A percentile compares a stretch with the other conserved stretches of the same genome.
phyloP scores from a whole-genome alignment of 768 basidiomycete genomes.

The Tylopilus vinaceipallidus region DNA sequence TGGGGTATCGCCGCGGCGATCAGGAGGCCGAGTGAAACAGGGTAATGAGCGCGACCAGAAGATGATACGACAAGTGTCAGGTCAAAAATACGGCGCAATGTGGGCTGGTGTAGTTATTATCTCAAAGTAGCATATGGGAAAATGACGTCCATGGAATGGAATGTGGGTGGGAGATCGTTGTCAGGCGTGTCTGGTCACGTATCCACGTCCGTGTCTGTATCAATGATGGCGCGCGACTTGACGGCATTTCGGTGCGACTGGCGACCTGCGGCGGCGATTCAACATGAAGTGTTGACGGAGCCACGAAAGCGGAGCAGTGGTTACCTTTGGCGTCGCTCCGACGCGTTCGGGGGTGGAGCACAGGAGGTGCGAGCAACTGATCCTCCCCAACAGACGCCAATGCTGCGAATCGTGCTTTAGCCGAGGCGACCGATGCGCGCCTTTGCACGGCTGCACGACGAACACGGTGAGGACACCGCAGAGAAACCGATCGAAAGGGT shows the following conservation, averaged over 20 bases:
- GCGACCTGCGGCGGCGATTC: background rate
- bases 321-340: conserved; percentile 11
- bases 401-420: conserved; percentile 10
- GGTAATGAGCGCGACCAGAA: background rate
- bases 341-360: conserved; percentile 8
- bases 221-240: conserved; percentile 5
- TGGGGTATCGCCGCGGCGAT: background rate
- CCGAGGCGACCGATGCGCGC: conserved; percentile 14
- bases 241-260: background rate
- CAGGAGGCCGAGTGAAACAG: background rate
- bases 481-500: background rate
- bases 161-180: conserved; percentile 10
- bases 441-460: conserved; percentile 15
- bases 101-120: background rate
- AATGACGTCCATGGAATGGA: no score
- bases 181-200: no score
- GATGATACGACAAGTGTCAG: background rate
- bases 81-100: background rate
- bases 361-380: conserved; percentile 16
- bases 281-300: background rate
- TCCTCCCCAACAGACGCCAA: conserved; percentile 7
- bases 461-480: background rate
- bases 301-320: background rate
- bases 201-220: conserved; percentile 11
- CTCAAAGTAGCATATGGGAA: background rate